Evolutionary conservation across 805 yeast species (phyloP).

Genomic region (Schizosaccharomyces japonicus): DNA sequence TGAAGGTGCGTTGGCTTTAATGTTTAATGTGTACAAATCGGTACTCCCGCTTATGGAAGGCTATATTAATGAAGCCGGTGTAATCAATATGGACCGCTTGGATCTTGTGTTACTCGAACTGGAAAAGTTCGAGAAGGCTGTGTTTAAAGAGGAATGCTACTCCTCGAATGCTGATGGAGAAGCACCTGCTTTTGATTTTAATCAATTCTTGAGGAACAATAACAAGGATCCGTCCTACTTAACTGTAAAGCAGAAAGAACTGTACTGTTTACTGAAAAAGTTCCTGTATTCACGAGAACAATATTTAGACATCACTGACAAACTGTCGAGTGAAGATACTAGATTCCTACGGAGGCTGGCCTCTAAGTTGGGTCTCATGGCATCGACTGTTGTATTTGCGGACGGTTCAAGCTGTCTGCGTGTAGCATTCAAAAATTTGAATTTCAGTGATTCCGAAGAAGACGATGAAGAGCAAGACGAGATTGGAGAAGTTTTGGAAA

Average conservation of each 20-base stretch:
- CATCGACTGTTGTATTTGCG: neutral
- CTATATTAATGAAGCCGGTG: slow-evolving; percentile 63
- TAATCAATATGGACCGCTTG: slow-evolving; percentile 49
- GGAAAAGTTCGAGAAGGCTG: slow-evolving; percentile 58
- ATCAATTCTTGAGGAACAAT: neutral
- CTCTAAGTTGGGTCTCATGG: neutral
- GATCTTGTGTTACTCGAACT: slow-evolving; percentile 52
- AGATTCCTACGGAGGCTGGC: slow-evolving; percentile 1
- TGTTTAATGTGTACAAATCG: slow-evolving; percentile 68
- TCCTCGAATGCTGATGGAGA: slow-evolving; percentile 1
- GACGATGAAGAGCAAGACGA: slow-evolving; percentile 44
- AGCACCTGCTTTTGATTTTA: neutral
- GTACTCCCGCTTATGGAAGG: slow-evolving; percentile 54
- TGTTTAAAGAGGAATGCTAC: slow-evolving; percentile 49
- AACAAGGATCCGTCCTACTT: neutral
- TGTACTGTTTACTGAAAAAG: neutral
- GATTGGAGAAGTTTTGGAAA: slow-evolving; percentile 28
- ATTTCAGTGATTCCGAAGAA: slow-evolving; percentile 15
- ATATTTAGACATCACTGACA: neutral
- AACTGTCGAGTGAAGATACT: neutral
- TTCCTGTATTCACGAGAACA: neutral
- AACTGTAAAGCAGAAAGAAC: neutral
- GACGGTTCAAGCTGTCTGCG: neutral
- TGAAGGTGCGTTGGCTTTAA: slow-evolving; percentile 88
- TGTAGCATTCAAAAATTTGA: neutral